Evolutionary conservation across 2,329 filamentous ascomycete species (phyloP), one percentile per base, ranked within the genome.

Genomic region (Claviceps purpurea): DNA sequence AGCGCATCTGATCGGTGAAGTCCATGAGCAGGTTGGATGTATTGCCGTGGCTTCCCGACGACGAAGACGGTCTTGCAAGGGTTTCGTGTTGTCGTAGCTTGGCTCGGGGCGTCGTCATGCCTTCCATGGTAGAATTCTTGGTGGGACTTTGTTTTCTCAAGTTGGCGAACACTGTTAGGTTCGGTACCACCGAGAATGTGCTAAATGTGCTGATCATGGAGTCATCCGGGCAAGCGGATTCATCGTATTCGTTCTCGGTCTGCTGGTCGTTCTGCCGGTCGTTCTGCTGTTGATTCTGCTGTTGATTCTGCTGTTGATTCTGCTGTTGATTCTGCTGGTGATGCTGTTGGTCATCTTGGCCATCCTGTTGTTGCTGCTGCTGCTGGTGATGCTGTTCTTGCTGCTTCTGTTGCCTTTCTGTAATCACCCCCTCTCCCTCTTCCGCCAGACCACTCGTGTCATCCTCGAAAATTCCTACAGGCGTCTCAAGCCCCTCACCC

Each of bases 151-250:
- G 79, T 30, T 30, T 30, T 52, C 83, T 81, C 51, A 93, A 70
- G 56, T 82, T 82, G 8, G 87, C 84, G 61, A 94, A 89, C 61
- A 84, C 82, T 20, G 89, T 93, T 80, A 93, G 81, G 60, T 91
- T 88, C 5, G 89, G 89, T 51, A 95, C 81, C 8, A 88, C 89
- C 1, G 91, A 96, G 68, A 96, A 96, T 13, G 78, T 82, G 71
- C 89, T 95, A 64, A 95, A 86, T 3, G 84, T 84, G 75, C 88
- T 95, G 66, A 89, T 75, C 78, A 84, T 70, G 45, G 82, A 85
- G 59, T 88, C 84, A 57, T 89, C 84, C 1, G 76, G 78, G 44
- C 76, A 76, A 44, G 74, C 72, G n/a, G 67, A 61, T 40, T 71
- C 68, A 45, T 68, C 65, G 16, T 67, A 63, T 48, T 66, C 61